Percentiles rank a stretch among this genome's conserved stretches.
These are phyloP conservation scores for Naganishia kalamii DNA, from an alignment of 768 basidiomycete species.

Conservation along the genomic window DNA sequence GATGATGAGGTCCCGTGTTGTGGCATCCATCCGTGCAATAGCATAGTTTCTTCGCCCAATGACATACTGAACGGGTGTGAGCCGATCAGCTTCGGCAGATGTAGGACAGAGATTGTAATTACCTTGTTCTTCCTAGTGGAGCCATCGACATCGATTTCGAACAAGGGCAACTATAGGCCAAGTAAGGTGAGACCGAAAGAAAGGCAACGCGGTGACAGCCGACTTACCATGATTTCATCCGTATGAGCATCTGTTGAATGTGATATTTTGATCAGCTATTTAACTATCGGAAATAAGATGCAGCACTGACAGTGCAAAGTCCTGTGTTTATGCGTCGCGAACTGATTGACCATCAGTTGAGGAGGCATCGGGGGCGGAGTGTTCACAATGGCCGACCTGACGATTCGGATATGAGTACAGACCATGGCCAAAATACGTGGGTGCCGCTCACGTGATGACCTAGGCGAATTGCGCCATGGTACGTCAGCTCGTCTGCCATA, in stretches of 20 bases:
- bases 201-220: background rate
- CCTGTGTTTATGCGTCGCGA: constrained; percentile 69
- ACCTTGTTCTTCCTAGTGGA: constrained; percentile 61
- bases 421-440: background rate
- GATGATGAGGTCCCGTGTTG: constrained; percentile 63
- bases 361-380: constrained; percentile 68
- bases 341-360: constrained; percentile 68
- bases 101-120: background rate
- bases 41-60: constrained; percentile 90
- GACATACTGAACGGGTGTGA: constrained; percentile 50
- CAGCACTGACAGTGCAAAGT: constrained; percentile 59
- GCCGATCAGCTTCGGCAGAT: background rate
- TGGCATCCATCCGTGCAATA: constrained; percentile 57
- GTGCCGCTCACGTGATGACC: constrained; percentile 16
- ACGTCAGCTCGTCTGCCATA: too few species aligned
- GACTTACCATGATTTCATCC: constrained; percentile 74
- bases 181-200: background rate
- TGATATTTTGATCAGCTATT: background rate
- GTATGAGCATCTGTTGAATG: constrained; percentile 54
- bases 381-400: constrained; percentile 87
- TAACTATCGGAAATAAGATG: background rate
- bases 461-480: background rate
- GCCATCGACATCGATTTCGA: constrained; percentile 70
- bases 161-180: constrained; percentile 61
- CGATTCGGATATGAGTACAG: background rate